Conservation (phyloP, 1,284 basidiomycete species). For the Filobasidium uniguttulatum region DNA sequence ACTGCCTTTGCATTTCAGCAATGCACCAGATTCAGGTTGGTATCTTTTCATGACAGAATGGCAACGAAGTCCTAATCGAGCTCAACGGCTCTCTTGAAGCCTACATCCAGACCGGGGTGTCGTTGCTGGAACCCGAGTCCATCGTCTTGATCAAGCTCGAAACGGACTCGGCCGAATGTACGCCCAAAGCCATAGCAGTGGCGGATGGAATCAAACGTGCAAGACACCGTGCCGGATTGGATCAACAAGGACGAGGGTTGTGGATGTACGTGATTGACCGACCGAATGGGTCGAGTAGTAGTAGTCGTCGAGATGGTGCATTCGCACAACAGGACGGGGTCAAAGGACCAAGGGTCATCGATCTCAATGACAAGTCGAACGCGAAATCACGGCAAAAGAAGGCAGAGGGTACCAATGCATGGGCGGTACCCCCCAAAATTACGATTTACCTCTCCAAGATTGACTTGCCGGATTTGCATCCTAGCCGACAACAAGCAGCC, state of each 20-base stretch:
- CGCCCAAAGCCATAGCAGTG: conserved; percentile 28
- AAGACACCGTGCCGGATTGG: conserved; percentile 28
- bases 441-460: conserved; percentile 33
- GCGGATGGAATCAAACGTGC: conserved; percentile 22
- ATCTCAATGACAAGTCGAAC: conserved; percentile 24
- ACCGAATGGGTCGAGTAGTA: neutral
- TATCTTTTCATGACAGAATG: conserved; percentile 14
- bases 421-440: conserved; percentile 27
- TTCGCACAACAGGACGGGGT: too few relatives aligned
- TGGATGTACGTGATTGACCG: conserved; percentile 35
- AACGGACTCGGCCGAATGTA: conserved; percentile 19
- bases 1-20: too few relatives aligned
- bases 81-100: conserved; percentile 21
- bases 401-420: conserved; percentile 4
- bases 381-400: neutral
- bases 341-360: conserved; percentile 27
- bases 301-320: too few relatives aligned
- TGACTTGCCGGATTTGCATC: conserved; percentile 32
- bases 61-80: conserved; percentile 33
- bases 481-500: conserved; percentile 10
- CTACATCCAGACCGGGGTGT: conserved; percentile 24
- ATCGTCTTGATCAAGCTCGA: conserved; percentile 29
- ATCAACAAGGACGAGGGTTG: conserved; percentile 19
- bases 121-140: conserved; percentile 24
- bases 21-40: too few relatives aligned